Percentiles rank a stretch among this genome's conserved stretches.
Evolutionary conservation across 2,329 filamentous ascomycete genomes (phyloP).

Genomic region (Cercospora canescens): DNA sequence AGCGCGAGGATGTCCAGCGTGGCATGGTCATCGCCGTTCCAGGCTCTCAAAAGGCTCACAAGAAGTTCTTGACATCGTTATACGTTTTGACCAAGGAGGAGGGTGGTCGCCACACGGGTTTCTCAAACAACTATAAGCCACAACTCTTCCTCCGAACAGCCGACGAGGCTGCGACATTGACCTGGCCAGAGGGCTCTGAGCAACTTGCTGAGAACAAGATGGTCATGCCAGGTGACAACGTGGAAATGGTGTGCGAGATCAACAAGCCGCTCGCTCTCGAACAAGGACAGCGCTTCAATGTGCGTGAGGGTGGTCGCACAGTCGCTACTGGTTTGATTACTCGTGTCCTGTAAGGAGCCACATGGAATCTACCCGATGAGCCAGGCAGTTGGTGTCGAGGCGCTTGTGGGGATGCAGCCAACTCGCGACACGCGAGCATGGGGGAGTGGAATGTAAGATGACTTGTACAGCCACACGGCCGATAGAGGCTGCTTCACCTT

Average conservation of each 20-base stretch:
- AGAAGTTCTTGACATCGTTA: slow-evolving; percentile 90
- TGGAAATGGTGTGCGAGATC: slow-evolving; percentile 91
- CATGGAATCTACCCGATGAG: neutral
- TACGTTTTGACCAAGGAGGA: slow-evolving; percentile 98
- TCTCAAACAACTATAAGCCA: slow-evolving; percentile 93
- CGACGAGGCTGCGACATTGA: slow-evolving; percentile 71
- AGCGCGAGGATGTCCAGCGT: slow-evolving; percentile 89
- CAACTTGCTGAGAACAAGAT: slow-evolving; percentile 68
- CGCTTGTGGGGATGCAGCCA: neutral
- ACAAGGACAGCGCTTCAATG: slow-evolving; percentile 92
- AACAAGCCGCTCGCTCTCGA: slow-evolving; percentile 86
- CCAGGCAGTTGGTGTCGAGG: neutral
- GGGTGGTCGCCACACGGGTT: slow-evolving; percentile 94
- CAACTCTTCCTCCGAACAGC: slow-evolving; percentile 96
- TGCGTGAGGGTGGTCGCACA: slow-evolving; percentile 86
- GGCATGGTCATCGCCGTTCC: slow-evolving; percentile 93
- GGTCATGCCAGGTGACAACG: slow-evolving; percentile 98
- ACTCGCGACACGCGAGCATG: neutral
- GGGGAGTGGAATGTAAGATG: slow-evolving; percentile 6
- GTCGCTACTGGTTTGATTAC: slow-evolving; percentile 44
- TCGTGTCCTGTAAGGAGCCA: slow-evolving; percentile 33
- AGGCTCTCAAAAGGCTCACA: slow-evolving; percentile 80
- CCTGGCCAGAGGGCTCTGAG: slow-evolving; percentile 81
- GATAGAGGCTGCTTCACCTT: slow-evolving; percentile 13
- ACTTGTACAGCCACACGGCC: slow-evolving; percentile 13